Percentiles rank a stretch among this genome's conserved stretches.
Conservation (phyloP, 352 stramenopile species). For the Pythium graminicola region DNA sequence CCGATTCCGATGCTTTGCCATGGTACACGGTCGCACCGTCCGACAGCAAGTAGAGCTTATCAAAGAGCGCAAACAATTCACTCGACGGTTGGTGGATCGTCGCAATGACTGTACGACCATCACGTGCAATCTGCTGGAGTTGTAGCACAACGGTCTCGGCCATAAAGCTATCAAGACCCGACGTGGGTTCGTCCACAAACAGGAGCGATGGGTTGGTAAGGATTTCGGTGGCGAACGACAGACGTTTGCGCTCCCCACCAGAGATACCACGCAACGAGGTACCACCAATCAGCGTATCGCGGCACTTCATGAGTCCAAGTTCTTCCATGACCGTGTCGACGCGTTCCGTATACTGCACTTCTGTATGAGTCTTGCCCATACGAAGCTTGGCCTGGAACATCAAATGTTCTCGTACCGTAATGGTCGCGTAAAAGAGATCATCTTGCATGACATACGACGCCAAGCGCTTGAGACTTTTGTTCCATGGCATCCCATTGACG, state of each 20-base stretch:
- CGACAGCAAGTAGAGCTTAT: conserved; percentile 45
- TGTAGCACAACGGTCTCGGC: conserved; percentile 43
- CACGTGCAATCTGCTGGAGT: conserved; percentile 61
- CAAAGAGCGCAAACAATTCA: conserved; percentile 46
- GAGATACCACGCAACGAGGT: conserved; percentile 42
- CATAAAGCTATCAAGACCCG: conserved; percentile 55
- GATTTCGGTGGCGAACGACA: conserved; percentile 65
- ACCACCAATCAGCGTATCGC: conserved; percentile 54
- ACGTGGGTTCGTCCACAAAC: conserved; percentile 85
- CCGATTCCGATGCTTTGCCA: conserved; percentile 36
- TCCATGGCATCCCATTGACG: conserved; percentile 26
- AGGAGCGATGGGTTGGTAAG: conserved; percentile 73
- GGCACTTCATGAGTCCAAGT: conserved; percentile 31
- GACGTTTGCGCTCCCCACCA: conserved; percentile 47
- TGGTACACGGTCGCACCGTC: conserved; percentile 37
- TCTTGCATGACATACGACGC: conserved; percentile 81
- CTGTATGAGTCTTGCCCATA: conserved; percentile 36
- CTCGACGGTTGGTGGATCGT: conserved; percentile 48
- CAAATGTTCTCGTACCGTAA: conserved; percentile 86
- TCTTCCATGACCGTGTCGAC: conserved; percentile 34
- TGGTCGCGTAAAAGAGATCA: conserved; percentile 84
- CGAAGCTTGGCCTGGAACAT: conserved; percentile 79
- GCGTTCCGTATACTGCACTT: conserved; percentile 28
- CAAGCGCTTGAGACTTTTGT: conserved; percentile 6
- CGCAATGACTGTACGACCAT: conserved; percentile 71